These are phyloP conservation scores for Pyracantha coccinea DNA, from an alignment of 331 rosid species.

Conservation along the genomic window DNA sequence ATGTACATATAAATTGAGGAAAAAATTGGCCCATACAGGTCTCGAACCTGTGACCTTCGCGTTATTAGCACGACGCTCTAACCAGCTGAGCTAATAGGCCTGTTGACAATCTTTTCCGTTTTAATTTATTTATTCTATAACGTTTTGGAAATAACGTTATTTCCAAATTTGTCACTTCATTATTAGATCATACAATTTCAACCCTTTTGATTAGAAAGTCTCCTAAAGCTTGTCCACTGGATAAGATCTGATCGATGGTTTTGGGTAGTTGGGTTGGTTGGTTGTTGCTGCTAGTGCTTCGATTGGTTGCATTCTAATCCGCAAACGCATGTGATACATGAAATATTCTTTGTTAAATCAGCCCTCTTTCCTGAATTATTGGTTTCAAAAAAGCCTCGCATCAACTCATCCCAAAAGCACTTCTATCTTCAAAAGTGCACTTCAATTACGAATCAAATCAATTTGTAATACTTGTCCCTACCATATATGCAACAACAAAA, in stretches of 20 bases:
- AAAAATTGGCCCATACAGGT: constrained; percentile 57
- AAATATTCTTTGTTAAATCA: neutral
- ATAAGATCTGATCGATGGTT: neutral
- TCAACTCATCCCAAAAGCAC: neutral
- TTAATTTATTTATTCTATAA: rapidly evolving
- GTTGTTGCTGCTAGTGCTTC: neutral
- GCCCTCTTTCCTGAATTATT: neutral
- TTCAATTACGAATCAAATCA: neutral
- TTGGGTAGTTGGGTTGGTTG: neutral
- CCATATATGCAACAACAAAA: neutral
- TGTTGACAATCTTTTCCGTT: rapidly evolving
- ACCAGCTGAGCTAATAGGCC: constrained; percentile 91
- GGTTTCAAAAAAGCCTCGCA: neutral
- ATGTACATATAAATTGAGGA: too few relatives aligned
- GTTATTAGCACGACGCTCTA: constrained; percentile 92
- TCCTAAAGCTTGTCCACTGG: neutral
- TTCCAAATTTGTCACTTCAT: neutral
- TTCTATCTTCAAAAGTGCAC: neutral
- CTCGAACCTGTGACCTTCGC: constrained; percentile 89
- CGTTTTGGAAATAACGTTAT: neutral
- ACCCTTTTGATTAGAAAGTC: neutral
- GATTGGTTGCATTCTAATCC: neutral
- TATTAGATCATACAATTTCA: neutral
- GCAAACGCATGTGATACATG: neutral
- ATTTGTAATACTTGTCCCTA: neutral